These are phyloP conservation scores for Dryas integrifolia DNA, from an alignment of 331 rosid genomes.

Conservation along the genomic window DNA sequence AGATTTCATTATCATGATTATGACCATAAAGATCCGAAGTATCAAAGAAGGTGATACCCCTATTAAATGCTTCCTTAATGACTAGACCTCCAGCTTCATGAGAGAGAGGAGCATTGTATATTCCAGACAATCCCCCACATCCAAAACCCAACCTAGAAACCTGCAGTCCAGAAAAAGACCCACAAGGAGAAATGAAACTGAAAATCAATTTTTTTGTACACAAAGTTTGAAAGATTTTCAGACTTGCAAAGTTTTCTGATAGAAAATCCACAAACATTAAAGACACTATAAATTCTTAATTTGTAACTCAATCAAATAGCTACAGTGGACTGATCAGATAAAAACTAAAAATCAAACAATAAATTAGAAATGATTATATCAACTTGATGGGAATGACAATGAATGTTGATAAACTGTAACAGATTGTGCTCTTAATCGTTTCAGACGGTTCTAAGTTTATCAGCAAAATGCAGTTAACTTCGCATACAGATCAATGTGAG, in stretches of 20 bases:
- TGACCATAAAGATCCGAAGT: constrained; percentile 59
- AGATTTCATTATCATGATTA: constrained; percentile 46
- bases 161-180: constrained; percentile 25
- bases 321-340: not conserved
- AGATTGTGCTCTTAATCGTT: not conserved
- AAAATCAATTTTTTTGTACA: not conserved
- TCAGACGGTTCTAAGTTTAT: not conserved
- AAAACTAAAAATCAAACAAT: not conserved
- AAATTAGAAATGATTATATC: not conserved
- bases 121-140: constrained; percentile 60
- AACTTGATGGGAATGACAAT: not conserved
- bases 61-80: constrained; percentile 51
- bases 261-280: not conserved
- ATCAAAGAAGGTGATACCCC: constrained; percentile 72
- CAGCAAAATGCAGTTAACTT: not conserved
- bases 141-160: constrained; percentile 70
- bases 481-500: not conserved
- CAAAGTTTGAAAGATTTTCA: too few relatives aligned
- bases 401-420: not conserved
- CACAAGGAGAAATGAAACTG: not conserved
- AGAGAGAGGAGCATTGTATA: constrained; percentile 55
- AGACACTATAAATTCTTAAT: not conserved
- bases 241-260: not conserved
- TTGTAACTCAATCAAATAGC: not conserved
- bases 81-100: constrained; percentile 58